These are phyloP conservation scores for Coemansia sp. DNA, from an alignment of 192 early-diverging fungal genomes.

Conservation along the genomic window DNA sequence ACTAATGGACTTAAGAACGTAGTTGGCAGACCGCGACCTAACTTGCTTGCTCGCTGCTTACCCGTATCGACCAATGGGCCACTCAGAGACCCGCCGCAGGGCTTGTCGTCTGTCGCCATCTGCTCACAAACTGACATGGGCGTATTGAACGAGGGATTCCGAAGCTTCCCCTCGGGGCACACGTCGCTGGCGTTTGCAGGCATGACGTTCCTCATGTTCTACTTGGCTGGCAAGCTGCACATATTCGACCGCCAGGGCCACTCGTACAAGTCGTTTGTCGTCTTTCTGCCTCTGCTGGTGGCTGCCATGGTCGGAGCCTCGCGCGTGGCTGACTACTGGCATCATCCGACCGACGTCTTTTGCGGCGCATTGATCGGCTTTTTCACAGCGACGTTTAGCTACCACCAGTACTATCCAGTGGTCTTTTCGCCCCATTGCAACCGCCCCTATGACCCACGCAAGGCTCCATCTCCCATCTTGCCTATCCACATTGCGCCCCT, in stretches of 20 bases:
- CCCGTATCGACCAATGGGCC: slow-evolving; percentile 23
- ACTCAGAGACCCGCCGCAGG: slow-evolving; percentile 58
- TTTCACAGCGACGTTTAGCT: slow-evolving; percentile 45
- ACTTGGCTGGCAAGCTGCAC: slow-evolving; percentile 75
- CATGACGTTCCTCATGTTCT: slow-evolving; percentile 66
- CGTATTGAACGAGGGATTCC: slow-evolving; percentile 75
- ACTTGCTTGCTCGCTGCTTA: slow-evolving; percentile 62
- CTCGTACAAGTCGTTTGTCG: slow-evolving; percentile 65
- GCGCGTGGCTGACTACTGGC: slow-evolving; percentile 67
- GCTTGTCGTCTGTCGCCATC: slow-evolving; percentile 64
- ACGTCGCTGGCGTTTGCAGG: slow-evolving; percentile 79
- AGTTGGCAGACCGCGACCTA: slow-evolving; percentile 67
- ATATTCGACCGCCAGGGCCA: slow-evolving; percentile 63
- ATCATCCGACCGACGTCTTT: slow-evolving; percentile 67
- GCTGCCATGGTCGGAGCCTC: slow-evolving; percentile 64
- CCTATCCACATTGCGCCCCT: slow-evolving; percentile 18
- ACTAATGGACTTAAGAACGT: slow-evolving; percentile 62
- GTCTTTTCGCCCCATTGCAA: slow-evolving; percentile 24
- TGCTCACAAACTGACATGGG: slow-evolving; percentile 62
- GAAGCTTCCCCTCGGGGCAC: slow-evolving; percentile 89
- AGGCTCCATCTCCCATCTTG: slow-evolving; percentile 30
- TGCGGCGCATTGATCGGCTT: slow-evolving; percentile 58
- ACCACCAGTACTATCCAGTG: slow-evolving; percentile 51
- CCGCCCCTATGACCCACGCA: slow-evolving; percentile 40
- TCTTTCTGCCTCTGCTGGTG: slow-evolving; percentile 44